Evolutionary conservation across 2,329 filamentous ascomycete genomes (phyloP).

Genomic region (Xylariales sp.): DNA sequence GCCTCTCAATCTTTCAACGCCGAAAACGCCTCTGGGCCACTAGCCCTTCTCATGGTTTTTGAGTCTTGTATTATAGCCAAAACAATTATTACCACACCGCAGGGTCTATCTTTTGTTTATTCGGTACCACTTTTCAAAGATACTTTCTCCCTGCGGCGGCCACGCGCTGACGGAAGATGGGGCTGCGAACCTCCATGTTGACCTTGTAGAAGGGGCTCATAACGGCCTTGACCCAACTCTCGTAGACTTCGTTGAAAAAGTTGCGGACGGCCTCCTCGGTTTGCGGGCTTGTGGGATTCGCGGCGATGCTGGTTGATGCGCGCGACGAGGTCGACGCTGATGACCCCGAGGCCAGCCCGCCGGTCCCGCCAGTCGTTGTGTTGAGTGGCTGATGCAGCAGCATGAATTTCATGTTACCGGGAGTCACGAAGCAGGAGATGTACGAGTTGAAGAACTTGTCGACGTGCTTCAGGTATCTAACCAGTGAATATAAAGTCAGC

Average conservation of each 20-base stretch:
- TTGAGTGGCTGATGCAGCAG: conserved; percentile 78
- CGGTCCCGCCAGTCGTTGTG: conserved; percentile 26
- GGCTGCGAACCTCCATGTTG: conserved; percentile 81
- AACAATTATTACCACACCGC: no score
- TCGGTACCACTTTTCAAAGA: no score
- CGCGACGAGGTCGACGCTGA: conserved; percentile 31
- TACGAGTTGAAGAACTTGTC: conserved; percentile 97
- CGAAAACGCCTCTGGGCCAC: neutral
- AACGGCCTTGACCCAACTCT: conserved; percentile 92
- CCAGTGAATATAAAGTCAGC: no score
- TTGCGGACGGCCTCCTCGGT: conserved; percentile 94
- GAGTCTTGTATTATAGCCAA: no score
- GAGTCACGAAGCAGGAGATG: conserved; percentile 91
- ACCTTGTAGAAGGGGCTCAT: conserved; percentile 95
- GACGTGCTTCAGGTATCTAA: conserved; percentile 83
- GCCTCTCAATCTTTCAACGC: neutral
- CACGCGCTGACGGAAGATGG: conserved; percentile 78
- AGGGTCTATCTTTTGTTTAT: no score
- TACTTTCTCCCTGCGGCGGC: conserved; percentile 90
- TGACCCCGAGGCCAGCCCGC: neutral
- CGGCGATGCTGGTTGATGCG: conserved; percentile 66
- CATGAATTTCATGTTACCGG: conserved; percentile 88
- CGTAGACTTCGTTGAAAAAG: conserved; percentile 94
- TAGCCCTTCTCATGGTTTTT: neutral
- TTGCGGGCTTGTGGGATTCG: conserved; percentile 82